Conservation (phyloP, 2,329 filamentous ascomycete genomes). For the Dendryphion nanum region DNA sequence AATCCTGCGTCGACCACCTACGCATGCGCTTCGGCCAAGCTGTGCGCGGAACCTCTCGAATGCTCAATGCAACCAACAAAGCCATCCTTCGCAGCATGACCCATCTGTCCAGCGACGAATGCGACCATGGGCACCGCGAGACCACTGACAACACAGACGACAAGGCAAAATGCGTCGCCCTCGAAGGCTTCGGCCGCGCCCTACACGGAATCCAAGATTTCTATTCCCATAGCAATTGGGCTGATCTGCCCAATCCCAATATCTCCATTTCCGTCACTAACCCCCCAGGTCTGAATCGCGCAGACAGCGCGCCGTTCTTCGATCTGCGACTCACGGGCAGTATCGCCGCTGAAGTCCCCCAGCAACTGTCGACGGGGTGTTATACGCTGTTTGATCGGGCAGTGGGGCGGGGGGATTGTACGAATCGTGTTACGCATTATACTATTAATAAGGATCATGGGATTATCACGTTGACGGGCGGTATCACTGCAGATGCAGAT, state of each 20-base stretch:
- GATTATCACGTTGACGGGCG: too few species aligned
- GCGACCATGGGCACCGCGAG: constrained; percentile 5
- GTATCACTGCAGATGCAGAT: too few species aligned
- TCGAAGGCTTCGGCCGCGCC: constrained; percentile 7
- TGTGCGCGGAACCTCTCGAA: not conserved
- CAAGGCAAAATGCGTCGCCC: constrained; percentile 7
- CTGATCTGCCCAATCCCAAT: not conserved
- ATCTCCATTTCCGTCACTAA: constrained; percentile 2
- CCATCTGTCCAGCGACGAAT: constrained; percentile 1
- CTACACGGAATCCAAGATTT: constrained; percentile 11
- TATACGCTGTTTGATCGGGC: too few species aligned
- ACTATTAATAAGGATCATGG: too few species aligned
- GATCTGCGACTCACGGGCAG: too few species aligned
- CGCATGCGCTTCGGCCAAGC: constrained; percentile 5
- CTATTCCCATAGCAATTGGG: constrained; percentile 9
- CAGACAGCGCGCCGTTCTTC: too few species aligned
- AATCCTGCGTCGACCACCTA: constrained; percentile 7
- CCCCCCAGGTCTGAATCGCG: constrained; percentile 6
- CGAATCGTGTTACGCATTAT: too few species aligned
- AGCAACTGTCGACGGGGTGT: too few species aligned
- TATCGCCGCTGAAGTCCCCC: too few species aligned
- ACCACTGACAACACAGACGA: constrained; percentile 4
- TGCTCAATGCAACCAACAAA: constrained; percentile 1
- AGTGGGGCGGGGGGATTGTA: too few species aligned
- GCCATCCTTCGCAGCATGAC: not conserved